phyloP scores from a whole-genome alignment of 176 grass and related monocot genomes.

The Oryza rufipogon region DNA sequence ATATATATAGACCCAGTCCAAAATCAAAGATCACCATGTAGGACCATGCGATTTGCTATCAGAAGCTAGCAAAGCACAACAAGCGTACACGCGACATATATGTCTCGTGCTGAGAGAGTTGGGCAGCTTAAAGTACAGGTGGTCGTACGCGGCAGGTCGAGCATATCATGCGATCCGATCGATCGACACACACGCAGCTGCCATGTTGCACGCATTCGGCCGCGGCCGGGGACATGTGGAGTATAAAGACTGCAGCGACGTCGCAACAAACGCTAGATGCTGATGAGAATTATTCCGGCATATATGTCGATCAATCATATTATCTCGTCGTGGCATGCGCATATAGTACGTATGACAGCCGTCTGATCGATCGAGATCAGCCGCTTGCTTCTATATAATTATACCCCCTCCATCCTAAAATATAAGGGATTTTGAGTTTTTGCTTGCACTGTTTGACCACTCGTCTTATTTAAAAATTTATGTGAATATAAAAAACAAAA shows the following conservation, averaged over 20 bases:
- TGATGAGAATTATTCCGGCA: not conserved
- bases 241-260: not conserved
- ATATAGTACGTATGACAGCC: not conserved
- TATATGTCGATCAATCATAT: not conserved
- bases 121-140: not conserved
- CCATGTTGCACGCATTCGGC: not conserved
- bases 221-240: not conserved
- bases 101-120: not conserved
- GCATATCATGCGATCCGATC: not conserved
- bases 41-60: not conserved
- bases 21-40: not conserved
- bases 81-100: not conserved
- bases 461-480: too few relatives aligned
- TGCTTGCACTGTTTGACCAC: too few relatives aligned
- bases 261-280: slow-evolving; percentile 26
- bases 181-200: not conserved
- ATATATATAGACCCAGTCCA: not conserved
- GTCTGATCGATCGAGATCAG: not conserved
- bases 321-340: not conserved
- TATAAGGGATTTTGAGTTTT: too few relatives aligned
- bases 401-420: too few relatives aligned
- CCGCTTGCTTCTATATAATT: not conserved
- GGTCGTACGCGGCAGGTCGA: not conserved
- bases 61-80: too few relatives aligned
- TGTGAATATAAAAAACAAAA: too few relatives aligned